Evolutionary conservation across 352 stramenopile species (phyloP), one percentile per base, ranked within the genome.

Genomic region (Globisporangium uncinulatum): DNA sequence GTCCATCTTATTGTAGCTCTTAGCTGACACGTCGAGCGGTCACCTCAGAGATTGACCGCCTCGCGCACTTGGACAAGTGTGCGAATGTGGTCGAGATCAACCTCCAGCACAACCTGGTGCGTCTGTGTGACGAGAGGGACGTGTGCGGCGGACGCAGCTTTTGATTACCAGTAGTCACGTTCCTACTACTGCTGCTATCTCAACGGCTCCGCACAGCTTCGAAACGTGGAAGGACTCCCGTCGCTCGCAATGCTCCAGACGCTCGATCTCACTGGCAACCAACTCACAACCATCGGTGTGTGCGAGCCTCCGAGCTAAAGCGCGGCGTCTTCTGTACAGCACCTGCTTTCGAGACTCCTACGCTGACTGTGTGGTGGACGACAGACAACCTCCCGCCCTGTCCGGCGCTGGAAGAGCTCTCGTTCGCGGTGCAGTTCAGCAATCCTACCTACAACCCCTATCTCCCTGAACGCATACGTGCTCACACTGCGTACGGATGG

Each of bases 31-130:
- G 9, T 3, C 43, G 34, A 9, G 11, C 11, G 6, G 21, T 19
- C 9, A 10, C 4, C 0, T 37, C 21, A 69, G 69, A 49, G 4
- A 67, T 90, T 4, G 37, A 54, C 8, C 66, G 55, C 10, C 59
- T 89, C 21, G 56, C 54, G 3, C 51, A 70, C 43, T 45, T 92
- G 11, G 73, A 81, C 13, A 63, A 61, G 5, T 92, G 82, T 44
- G 56, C 74, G 15, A 81, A 71, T 29, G 59, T 83, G 6, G 56
- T 85, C 4, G 70, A 88, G 53, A 75, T 92, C 56, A 83, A 79
- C 31, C 59, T 92, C 17, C 49, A 61, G 4, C 54, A 68, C 51
- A 92, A 92, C 19, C 51, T 81, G 60, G 78, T 91, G 51, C 17
- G 20, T 4, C n/a, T 44, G 24, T 29, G 24, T 29, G 24, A 29